Evolutionary conservation across 176 grass and related monocot genomes (phyloP).

Genomic region (Poa annua): DNA sequence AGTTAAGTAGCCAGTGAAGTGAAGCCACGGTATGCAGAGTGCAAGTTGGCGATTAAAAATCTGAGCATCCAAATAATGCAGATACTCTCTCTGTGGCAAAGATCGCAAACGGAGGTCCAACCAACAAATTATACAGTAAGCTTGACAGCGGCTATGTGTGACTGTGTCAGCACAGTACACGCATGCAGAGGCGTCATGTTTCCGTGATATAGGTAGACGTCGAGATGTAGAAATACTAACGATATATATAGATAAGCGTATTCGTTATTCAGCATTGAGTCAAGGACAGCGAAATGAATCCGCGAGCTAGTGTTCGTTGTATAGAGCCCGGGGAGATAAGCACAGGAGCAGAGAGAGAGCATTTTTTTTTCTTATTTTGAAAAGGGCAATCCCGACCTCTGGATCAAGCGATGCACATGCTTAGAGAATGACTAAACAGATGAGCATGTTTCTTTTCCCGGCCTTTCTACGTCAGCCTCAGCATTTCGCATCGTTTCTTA

Average conservation of each 20-base stretch:
- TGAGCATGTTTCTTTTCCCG: no score
- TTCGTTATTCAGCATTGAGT: neutral
- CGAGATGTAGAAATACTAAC: neutral
- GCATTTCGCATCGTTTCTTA: no score
- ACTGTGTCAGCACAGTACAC: neutral
- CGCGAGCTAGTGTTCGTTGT: no score
- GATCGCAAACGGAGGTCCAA: slow-evolving; percentile 1
- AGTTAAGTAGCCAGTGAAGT: neutral
- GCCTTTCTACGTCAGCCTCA: no score
- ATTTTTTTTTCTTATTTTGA: no score
- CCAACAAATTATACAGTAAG: neutral
- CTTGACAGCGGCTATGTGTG: neutral
- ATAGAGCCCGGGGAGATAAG: no score
- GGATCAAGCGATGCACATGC: no score
- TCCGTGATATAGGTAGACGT: slow-evolving; percentile 21
- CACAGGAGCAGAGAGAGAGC: no score
- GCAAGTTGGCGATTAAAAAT: neutral
- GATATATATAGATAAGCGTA: no score
- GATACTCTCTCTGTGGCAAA: slow-evolving; percentile 8
- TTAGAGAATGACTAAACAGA: no score
- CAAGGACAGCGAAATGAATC: neutral
- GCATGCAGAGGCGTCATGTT: neutral
- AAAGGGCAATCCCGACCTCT: no score
- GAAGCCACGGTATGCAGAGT: neutral
- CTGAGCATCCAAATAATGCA: neutral